Base-by-base conservation (phyloP, 805 yeast genomes). In the Wickerhamiella azymoides region DNA sequence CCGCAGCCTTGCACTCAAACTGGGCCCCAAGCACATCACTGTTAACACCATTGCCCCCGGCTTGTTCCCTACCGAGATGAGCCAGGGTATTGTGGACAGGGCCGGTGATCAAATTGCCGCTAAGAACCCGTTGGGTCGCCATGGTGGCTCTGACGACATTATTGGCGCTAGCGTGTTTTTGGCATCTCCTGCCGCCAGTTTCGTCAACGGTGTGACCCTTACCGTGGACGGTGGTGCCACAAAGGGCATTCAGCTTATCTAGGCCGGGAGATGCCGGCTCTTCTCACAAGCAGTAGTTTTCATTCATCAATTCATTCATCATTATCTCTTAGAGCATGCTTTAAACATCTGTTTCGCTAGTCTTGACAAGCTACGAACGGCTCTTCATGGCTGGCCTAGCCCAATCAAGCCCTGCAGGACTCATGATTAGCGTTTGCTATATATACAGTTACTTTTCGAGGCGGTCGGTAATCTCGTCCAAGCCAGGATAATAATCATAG, bases 21-120 rank as follows among this genome's bases (percentile, higher is more conserved):
- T 81, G 54, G 86, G 83, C 2, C 79, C 78, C 7, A 63, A 68
- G 39, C 73, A 80, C 62, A 73, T 80, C 55, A 79, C 76, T 40
- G 85, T 80, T 48, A 80, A 81, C 62, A 66, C 75, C 10, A 60
- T 80, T 51, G 84, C 85, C 6, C 88, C 88, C 0, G 89, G 89
- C 0, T 80, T 79, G 59, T 77, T 80, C 71, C 83, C 83, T 16
- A 70, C 80, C 17, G 80, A 77, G 61, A 79, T 80, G 86, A 70
- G 84, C 36, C 69, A 74, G 49, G 86, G 84, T 0, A 52, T 80
- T 39, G 63, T 81, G 40, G 72, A 66, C 33, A 64, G 61, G 43
- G 65, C 72, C 16, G 77, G 76, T 17, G 77, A 77, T 11, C 76
- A 71, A 11, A 64, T 78, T 68, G 54, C 52, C 11, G 67, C 62